These are phyloP conservation scores for Lenwebbia sp. DNA, from an alignment of 345 rosid genomes.

Conservation along the genomic window DNA sequence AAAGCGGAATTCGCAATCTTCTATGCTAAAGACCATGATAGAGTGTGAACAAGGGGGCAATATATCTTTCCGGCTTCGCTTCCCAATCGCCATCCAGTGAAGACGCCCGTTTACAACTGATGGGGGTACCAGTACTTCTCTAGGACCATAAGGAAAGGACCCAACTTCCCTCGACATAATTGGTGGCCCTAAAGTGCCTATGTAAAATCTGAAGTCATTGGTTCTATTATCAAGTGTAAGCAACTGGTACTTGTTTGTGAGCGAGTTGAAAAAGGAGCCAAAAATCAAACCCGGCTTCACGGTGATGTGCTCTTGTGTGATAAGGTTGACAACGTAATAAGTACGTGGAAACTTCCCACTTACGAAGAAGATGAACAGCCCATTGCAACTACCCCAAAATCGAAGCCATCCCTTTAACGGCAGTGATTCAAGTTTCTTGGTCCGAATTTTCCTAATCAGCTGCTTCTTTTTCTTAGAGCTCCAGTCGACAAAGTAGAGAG, in stretches of 20 bases:
- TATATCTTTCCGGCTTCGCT: not conserved
- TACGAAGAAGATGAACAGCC: not conserved
- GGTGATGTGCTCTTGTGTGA: not conserved
- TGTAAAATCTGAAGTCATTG: no score
- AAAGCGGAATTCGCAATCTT: no score
- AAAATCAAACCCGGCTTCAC: not conserved
- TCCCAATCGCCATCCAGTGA: no score
- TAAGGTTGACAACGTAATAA: not conserved
- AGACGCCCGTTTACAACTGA: no score
- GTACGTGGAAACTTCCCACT: not conserved
- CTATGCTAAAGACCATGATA: no score
- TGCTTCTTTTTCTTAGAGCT: not conserved
- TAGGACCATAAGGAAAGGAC: no score
- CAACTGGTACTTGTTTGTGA: no score
- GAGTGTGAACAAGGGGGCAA: no score
- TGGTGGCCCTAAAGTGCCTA: no score
- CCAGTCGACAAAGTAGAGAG: not conserved
- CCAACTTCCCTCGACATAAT: no score
- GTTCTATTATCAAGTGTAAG: no score
- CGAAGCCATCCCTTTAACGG: not conserved
- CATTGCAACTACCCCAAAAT: not conserved
- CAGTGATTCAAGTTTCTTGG: not conserved
- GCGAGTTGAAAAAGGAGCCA: not conserved
- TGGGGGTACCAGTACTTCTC: no score
- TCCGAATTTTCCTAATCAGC: not conserved